Conservation (phyloP, 345 rosid genomes). For the Brassica cretica region DNA sequence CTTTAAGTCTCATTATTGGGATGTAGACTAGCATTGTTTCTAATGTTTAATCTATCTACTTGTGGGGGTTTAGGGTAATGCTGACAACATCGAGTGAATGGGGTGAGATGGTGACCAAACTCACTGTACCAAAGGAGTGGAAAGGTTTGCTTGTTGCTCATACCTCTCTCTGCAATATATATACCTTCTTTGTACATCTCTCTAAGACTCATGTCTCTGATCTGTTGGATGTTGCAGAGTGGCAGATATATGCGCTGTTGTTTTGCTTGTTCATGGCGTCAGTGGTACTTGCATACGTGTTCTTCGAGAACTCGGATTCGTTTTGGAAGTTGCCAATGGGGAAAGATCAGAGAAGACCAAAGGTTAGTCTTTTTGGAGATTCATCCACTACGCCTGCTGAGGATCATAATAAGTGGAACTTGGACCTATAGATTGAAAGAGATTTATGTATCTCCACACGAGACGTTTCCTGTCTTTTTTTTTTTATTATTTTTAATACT, state of each 20-base stretch:
- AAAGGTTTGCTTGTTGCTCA: slow-evolving; percentile 59
- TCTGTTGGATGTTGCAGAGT: slow-evolving; percentile 52
- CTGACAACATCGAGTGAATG: slow-evolving; percentile 76
- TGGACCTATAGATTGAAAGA: slow-evolving; percentile 54
- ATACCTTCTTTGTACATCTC: background rate
- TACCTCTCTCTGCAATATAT: background rate
- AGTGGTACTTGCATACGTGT: slow-evolving; percentile 65
- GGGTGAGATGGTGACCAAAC: slow-evolving; percentile 83
- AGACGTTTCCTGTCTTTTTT: background rate
- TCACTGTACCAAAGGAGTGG: slow-evolving; percentile 92
- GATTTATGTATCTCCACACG: slow-evolving; percentile 37
- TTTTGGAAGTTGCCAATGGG: slow-evolving; percentile 75
- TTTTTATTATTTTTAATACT: background rate
- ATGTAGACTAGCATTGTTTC: background rate
- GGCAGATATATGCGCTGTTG: slow-evolving; percentile 86
- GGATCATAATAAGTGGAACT: slow-evolving; percentile 57
- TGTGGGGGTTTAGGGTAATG: slow-evolving; percentile 56
- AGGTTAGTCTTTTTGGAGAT: slow-evolving; percentile 55
- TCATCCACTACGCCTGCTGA: slow-evolving; percentile 58
- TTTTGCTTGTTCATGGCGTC: slow-evolving; percentile 83
- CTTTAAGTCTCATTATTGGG: slow-evolving; percentile 2
- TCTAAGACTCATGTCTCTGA: background rate
- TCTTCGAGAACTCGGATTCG: slow-evolving; percentile 82
- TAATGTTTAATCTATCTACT: slow-evolving; percentile 3
- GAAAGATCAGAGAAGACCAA: slow-evolving; percentile 58